phyloP scores from a whole-genome alignment of 495 filamentous ascomycete species.

The Aspergillus ostianus region DNA sequence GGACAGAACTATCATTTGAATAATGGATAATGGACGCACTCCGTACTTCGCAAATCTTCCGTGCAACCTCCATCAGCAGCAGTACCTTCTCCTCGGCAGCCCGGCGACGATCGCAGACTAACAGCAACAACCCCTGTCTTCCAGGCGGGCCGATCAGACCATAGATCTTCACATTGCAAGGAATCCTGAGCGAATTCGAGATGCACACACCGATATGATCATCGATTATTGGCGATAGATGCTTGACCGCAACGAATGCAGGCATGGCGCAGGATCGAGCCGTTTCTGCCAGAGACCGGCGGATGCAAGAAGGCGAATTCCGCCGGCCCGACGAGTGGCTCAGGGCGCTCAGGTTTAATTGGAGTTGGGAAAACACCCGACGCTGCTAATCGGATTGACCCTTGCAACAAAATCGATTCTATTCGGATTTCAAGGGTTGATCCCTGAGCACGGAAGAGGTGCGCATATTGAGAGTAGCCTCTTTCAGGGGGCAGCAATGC shows the following conservation, averaged over 20 bases:
- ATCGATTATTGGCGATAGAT: background rate
- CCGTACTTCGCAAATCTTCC: background rate
- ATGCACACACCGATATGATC: background rate
- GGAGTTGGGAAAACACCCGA: slow-evolving; percentile 1
- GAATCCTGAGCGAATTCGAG: background rate
- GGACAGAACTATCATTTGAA: background rate
- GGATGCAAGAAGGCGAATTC: slow-evolving; percentile 20
- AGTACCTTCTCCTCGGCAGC: background rate
- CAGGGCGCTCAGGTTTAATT: background rate
- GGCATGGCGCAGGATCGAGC: background rate
- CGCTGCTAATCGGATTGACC: background rate
- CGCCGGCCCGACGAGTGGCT: slow-evolving; percentile 20
- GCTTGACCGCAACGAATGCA: slow-evolving; percentile 2
- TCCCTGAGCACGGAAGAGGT: background rate
- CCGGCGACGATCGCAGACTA: slow-evolving; percentile 1
- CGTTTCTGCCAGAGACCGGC: slow-evolving; percentile 18
- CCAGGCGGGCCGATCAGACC: background rate
- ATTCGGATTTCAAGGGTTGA: too few relatives aligned
- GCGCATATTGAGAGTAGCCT: background rate
- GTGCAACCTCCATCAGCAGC: background rate
- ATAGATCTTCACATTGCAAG: background rate
- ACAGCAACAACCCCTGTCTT: background rate
- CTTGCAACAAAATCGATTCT: background rate
- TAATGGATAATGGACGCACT: background rate
- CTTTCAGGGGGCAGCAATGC: too few relatives aligned